Base-by-base conservation (phyloP, 768 basidiomycete genomes). In the Tremella yokohamensis region DNA sequence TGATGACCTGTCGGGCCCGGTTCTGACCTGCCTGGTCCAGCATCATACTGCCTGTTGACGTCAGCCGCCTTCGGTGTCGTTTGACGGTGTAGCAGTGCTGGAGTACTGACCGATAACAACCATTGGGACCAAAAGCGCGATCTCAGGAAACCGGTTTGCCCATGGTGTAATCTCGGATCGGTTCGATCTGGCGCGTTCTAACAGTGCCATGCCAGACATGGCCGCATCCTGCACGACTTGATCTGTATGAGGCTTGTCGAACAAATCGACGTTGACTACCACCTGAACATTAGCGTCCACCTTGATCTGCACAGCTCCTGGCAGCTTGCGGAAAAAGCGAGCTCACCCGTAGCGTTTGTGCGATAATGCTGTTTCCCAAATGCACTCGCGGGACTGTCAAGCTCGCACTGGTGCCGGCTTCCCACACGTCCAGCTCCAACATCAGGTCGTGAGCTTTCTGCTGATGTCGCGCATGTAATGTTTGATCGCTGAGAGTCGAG, bases 391-490 rank as follows among this genome's bases (percentile, higher is more conserved):
- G 11, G 24, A 58, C 19, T 20, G 44, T 40, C 22, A 49, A 42
- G 12, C 29, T 39, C 22, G 16, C 39, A 16, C 29, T 40, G 45
- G 54, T 50, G 12, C 37, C 34, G 6, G 29, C 22, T 50, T 62
- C 56, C 61, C 62, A 63, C 9, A 63, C 42, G 9, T 56, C 50
- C 18, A 63, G 44, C 45, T 63, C 62, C 9, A 59, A 42, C 11
- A 59, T 29, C 20, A 60, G 50, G 37, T 63, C 62, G 19, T 56
- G 57, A 9, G 56, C 54, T 45, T 63, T 63, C 16, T 53, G 53
- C 9, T 19, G 15, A 40, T 60, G 57, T 20, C 24, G 50, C 1
- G 47, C 38, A 18, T 48, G 29, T 37, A 59, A 53, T 2, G 49
- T 34, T 2, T 2, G 49, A 20, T 60, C 54, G 16, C 26, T 18